Evolutionary conservation across 2,329 filamentous ascomycete species (phyloP), one percentile per base, ranked within the genome.

Genomic region (Epichloe sp.): DNA sequence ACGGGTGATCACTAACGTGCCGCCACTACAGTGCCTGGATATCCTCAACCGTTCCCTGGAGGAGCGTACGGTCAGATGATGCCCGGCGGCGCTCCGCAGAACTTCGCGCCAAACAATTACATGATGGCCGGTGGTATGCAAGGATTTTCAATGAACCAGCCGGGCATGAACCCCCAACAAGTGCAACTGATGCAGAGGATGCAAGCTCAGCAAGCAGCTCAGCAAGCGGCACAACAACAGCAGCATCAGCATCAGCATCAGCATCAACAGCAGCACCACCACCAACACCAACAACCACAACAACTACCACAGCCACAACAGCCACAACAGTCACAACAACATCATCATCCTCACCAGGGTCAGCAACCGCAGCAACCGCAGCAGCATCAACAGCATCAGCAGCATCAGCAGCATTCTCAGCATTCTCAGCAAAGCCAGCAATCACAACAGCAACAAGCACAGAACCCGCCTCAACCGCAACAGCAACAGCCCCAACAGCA

Each of bases 41-140:
- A 79, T 56, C 69, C 77, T 26, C 76, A 78, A 41, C 77, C 79
- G 49, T 83, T 78, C 57, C 73, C 76, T 23, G 72, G 69, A 59
- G 74, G 76, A 37, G 74, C 78, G 5, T 83, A 82, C 60, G 77
- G 75, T 54, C 66, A 74, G 58, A 71, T 73, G 57, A 67, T 77
- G 60, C 70, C 75, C 19, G 68, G 71, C 47, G 70, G 71, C 56
- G 69, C 68, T 43, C 72, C 72, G 8, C 77, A 78, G 48, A 78
- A 75, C 62, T 82, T 80, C 59, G 56, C 59, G 14, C 65, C 64
- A 44, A 65, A 62, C 38, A 63, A 65, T 52, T 69, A 68, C 51
- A 77, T 79, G 70, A 80, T 81, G 71, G 65, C 65, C 53, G 66
- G 71, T 53, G 68, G 68, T 55, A 78, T 79, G 71, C 67, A 72